phyloP scores from a whole-genome alignment of 139 green algal genomes.

The Closterium sp. region DNA sequence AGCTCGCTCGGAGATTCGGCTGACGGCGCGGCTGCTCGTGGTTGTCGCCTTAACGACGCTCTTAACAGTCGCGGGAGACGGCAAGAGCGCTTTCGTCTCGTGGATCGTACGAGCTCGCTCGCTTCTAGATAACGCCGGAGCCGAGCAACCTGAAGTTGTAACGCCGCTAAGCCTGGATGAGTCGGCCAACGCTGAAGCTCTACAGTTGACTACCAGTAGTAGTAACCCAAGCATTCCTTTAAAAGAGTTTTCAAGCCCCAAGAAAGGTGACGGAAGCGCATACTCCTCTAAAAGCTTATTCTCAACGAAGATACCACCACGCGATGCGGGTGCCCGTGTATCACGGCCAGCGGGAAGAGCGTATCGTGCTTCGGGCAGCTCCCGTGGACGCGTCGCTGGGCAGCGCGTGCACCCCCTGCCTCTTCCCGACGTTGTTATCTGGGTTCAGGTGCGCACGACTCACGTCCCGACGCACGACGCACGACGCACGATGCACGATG shows the following conservation, averaged over 20 bases:
- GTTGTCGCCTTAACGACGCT: neutral
- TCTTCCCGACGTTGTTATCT: neutral
- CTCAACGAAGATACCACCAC: too few relatives aligned
- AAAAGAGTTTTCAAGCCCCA: neutral
- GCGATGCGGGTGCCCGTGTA: too few relatives aligned
- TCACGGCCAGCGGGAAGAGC: too few relatives aligned
- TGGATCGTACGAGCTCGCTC: neutral
- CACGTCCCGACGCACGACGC: too few relatives aligned
- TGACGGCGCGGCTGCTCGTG: neutral
- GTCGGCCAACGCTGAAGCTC: neutral
- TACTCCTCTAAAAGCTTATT: too few relatives aligned
- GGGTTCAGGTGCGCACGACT: neutral
- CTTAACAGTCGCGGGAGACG: neutral
- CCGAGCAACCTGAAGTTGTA: neutral
- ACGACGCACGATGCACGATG: too few relatives aligned
- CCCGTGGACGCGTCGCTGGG: too few relatives aligned
- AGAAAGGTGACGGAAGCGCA: neutral
- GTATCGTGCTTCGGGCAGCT: too few relatives aligned
- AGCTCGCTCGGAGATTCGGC: neutral
- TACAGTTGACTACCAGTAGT: neutral
- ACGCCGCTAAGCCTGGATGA: neutral
- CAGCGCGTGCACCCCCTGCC: too few relatives aligned
- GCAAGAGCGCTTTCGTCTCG: neutral
- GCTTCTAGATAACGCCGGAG: neutral
- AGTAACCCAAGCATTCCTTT: neutral